These are phyloP conservation scores for Corymbia calophylla DNA, from an alignment of 441 rosid species.

Conservation along the genomic window DNA sequence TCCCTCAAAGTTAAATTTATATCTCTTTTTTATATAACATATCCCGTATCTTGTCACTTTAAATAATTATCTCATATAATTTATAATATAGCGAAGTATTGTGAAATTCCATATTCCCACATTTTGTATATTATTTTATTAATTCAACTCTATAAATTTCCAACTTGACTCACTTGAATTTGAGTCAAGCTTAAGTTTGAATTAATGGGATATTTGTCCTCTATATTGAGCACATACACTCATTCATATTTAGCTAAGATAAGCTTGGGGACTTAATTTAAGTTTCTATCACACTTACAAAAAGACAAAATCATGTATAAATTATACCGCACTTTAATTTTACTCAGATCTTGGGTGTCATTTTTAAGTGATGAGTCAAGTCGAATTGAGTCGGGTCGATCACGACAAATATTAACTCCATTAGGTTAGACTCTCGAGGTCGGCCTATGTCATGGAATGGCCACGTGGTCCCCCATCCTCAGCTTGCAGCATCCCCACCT, in stretches of 20 bases:
- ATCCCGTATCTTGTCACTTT: too few species aligned
- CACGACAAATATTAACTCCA: fast-evolving
- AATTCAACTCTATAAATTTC: too few species aligned
- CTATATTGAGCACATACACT: not conserved
- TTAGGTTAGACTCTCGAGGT: not conserved
- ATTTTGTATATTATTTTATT: too few species aligned
- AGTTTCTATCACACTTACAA: not conserved
- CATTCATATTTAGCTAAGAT: fast-evolving
- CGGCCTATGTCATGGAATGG: fast-evolving
- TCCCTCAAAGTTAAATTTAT: too few species aligned
- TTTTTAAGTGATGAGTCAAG: fast-evolving
- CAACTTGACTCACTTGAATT: fast-evolving
- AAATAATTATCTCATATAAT: too few species aligned
- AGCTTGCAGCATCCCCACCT: not conserved
- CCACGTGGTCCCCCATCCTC: not conserved
- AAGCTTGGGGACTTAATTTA: fast-evolving
- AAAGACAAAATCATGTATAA: not conserved
- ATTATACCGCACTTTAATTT: fast-evolving
- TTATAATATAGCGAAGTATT: fast-evolving
- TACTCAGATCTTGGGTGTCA: not conserved
- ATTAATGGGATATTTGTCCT: too few species aligned
- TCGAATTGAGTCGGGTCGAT: fast-evolving
- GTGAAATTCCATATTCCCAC: too few species aligned
- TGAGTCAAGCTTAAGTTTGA: fast-evolving
- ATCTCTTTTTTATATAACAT: too few species aligned